phyloP scores from a whole-genome alignment of 140 eudicot genomes.

The Cichorium intybus region DNA sequence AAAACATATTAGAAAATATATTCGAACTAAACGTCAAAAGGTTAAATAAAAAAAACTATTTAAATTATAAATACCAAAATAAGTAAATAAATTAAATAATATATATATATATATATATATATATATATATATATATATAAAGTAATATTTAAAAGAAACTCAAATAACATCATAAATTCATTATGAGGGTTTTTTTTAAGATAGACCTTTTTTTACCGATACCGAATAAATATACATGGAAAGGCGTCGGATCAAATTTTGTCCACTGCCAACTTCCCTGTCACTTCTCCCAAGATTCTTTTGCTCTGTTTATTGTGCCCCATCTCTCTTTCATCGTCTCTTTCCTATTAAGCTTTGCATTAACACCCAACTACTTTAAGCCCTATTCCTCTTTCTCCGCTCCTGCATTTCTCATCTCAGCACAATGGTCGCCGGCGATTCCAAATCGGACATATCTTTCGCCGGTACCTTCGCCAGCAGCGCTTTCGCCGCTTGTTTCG shows the following conservation, averaged over 20 bases:
- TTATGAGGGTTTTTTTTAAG: too few relatives aligned
- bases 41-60: too few relatives aligned
- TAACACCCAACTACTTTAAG: slow-evolving; percentile 7
- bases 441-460: slow-evolving; percentile 64
- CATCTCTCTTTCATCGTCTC: slow-evolving; percentile 1
- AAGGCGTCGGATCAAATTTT: not conserved
- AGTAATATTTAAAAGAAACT: too few relatives aligned
- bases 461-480: slow-evolving; percentile 77
- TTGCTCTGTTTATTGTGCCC: not conserved
- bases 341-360: slow-evolving; percentile 11
- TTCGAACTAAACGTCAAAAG: too few relatives aligned
- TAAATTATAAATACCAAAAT: too few relatives aligned
- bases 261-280: not conserved
- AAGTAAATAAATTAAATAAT: too few relatives aligned
- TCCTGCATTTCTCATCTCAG: not conserved
- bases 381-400: slow-evolving; percentile 2
- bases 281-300: slow-evolving; percentile 16
- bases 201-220: too few relatives aligned
- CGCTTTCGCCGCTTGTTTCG: slow-evolving; percentile 88
- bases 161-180: too few relatives aligned
- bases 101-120: too few relatives aligned
- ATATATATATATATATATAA: too few relatives aligned
- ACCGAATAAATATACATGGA: too few relatives aligned
- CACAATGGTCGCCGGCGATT: slow-evolving; percentile 44
- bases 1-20: too few relatives aligned